These are phyloP conservation scores for Jatropha multifida DNA, from an alignment of 441 rosid species.

Conservation along the genomic window DNA sequence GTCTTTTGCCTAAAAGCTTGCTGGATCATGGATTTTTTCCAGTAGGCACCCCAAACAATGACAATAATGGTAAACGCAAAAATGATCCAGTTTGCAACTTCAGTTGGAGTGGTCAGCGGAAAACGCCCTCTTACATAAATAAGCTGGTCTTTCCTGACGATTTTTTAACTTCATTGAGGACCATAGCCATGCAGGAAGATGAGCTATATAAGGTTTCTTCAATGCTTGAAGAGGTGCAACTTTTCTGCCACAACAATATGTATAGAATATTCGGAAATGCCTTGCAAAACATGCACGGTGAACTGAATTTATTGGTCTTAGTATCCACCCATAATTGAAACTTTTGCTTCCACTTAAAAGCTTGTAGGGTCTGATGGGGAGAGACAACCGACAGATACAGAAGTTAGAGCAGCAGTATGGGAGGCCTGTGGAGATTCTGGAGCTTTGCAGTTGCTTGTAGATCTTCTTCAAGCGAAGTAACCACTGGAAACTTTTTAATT, in stretches of 20 bases:
- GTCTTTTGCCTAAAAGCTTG: conserved; percentile 70
- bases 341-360: conserved; percentile 38
- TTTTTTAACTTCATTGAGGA: conserved; percentile 74
- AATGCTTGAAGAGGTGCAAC: conserved; percentile 76
- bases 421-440: conserved; percentile 95
- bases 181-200: conserved; percentile 74
- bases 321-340: not conserved
- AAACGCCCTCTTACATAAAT: conserved; percentile 61
- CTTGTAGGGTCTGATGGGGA: conserved; percentile 64
- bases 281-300: not conserved
- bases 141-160: conserved; percentile 83
- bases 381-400: conserved; percentile 68
- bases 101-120: conserved; percentile 96
- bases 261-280: not conserved
- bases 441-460: conserved; percentile 87
- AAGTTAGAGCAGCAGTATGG: conserved; percentile 88
- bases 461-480: conserved; percentile 81
- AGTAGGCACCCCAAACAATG: conserved; percentile 30
- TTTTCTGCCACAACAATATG: not conserved
- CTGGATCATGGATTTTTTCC: conserved; percentile 69
- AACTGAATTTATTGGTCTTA: not conserved
- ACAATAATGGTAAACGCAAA: conserved; percentile 26
- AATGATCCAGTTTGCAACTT: conserved; percentile 41
- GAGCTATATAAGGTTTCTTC: conserved; percentile 66
- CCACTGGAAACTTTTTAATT: not conserved